Evolutionary conservation across 2,329 filamentous ascomycete species (phyloP), one percentile per base, ranked within the genome.

Genomic region (Botrytis aclada): DNA sequence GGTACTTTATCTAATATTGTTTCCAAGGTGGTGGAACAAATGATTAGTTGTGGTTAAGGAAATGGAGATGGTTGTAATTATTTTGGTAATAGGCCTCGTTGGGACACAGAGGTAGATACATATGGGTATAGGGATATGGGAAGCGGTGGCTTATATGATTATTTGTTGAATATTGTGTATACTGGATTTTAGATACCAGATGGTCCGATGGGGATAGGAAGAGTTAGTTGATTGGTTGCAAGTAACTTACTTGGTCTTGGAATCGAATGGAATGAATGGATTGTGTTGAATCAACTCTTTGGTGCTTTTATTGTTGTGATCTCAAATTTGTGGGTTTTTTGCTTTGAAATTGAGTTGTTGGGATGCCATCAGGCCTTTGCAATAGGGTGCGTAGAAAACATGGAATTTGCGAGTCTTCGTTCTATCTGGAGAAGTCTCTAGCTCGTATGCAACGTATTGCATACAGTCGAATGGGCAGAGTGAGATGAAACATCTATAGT

Each of bases 171-270:
- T 67, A 56, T 56, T 67, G 47, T 56, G 56, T 41, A 67, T 56
- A 67, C 65, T 67, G 47, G 65, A 56, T 56, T 67, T 56, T 56
- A 56, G 47, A 67, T 56, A 67, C 65, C 47, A 56, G 65, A 56
- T n/a, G 25, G 34, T n/a, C 20, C 25, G 47, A 14, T 3, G 39
- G n/a, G n/a, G 18, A 14, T n/a, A 22, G 34, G 25, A 18, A 41
- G 64, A 25, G n/a, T 25, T 18, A 34, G 14, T 22, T 54, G 25
- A 25, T 39, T 66, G 25, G 34, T 54, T 29, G 32, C 64, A 66
- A 54, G 25, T 54, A 29, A 45, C 39, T 34, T 43, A 18, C 43
- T 41, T 67, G 45, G 34, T 54, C 34, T 67, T 54, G 64, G 34
- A 56, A 67, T 67, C 34, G 22, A 54, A 22, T 16, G 64, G 34